Percentiles rank a stretch among this genome's conserved stretches.
Evolutionary conservation across 768 basidiomycete species (phyloP).

Genomic region (Boletus vinaceobasis): DNA sequence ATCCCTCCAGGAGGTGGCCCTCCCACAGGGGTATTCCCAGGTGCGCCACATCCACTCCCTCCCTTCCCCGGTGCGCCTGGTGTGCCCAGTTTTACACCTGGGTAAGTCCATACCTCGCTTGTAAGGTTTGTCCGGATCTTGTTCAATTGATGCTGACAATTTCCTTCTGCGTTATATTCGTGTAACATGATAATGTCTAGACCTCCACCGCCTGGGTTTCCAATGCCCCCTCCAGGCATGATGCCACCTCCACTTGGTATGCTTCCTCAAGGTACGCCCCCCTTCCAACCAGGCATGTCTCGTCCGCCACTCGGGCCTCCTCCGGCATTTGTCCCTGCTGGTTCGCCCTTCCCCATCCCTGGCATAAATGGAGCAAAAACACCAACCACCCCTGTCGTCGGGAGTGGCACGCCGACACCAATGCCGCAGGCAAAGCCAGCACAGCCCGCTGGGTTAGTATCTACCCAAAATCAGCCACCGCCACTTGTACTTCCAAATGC

Average conservation of each 20-base stretch:
- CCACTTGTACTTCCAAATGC: constrained; percentile 52
- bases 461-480: constrained; percentile 24
- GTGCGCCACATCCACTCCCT: constrained; percentile 36
- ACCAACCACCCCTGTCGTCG: constrained; percentile 13
- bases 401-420: constrained; percentile 27
- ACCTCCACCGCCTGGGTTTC: constrained; percentile 53
- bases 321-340: constrained; percentile 36
- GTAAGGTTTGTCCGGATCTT: constrained; percentile 12
- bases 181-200: constrained; percentile 27
- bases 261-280: constrained; percentile 37
- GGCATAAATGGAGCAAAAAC: constrained; percentile 22
- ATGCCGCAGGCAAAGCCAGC: neutral
- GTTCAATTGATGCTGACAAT: constrained; percentile 22
- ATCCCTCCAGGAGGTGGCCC: constrained; percentile 36
- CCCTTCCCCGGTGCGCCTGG: constrained; percentile 44
- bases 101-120: constrained; percentile 38
- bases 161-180: constrained; percentile 2
- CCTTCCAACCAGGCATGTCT: constrained; percentile 37
- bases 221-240: constrained; percentile 44
- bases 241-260: constrained; percentile 32
- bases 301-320: constrained; percentile 32
- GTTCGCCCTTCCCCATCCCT: constrained; percentile 28
- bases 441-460: constrained; percentile 23
- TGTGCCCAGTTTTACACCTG: constrained; percentile 53
- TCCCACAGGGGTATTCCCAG: constrained; percentile 39